phyloP scores from a whole-genome alignment of 2,329 filamentous ascomycete genomes.

The Penicillium sp. region DNA sequence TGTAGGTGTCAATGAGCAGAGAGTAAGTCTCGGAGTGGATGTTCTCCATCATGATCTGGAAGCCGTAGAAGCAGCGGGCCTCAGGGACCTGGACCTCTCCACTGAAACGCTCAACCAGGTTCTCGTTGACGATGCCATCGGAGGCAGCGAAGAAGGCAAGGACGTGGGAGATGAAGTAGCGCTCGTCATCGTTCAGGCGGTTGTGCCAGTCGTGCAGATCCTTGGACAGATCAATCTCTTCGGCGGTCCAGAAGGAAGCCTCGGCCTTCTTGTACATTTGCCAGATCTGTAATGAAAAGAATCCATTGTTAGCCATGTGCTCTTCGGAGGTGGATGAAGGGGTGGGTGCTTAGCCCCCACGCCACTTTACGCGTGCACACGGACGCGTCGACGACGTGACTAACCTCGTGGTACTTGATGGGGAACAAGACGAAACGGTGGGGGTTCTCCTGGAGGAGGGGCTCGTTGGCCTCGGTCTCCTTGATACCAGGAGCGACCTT shows the following conservation, averaged over 20 bases:
- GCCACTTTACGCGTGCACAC: constrained; percentile 68
- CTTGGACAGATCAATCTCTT: constrained; percentile 99
- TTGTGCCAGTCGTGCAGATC: constrained; percentile 99
- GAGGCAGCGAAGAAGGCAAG: constrained; percentile 98
- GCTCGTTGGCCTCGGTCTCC: constrained; percentile 75
- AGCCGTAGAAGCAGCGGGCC: constrained; percentile 99
- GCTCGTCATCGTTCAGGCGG: constrained; percentile 91
- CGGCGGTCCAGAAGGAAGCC: constrained; percentile 98
- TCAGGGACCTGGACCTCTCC: constrained; percentile 95
- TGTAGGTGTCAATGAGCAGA: constrained; percentile 97
- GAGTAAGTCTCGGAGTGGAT: constrained; percentile 99
- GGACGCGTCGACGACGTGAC: constrained; percentile 55
- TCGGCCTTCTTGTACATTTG: constrained; percentile 99
- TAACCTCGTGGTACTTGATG: constrained; percentile 98
- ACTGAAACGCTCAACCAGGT: constrained; percentile 96
- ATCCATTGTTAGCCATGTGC: constrained; percentile 12
- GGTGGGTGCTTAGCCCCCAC: constrained; percentile 16
- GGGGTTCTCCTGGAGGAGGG: constrained; percentile 90
- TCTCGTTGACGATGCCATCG: constrained; percentile 99
- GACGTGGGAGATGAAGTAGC: constrained; percentile 97
- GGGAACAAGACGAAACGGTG: constrained; percentile 97
- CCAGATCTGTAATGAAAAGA: constrained; percentile 69
- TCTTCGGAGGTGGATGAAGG: background rate
- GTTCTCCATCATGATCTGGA: constrained; percentile 99
- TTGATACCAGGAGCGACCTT: constrained; percentile 56